These are phyloP conservation scores for Pleurotus cornucopiae DNA, from an alignment of 768 basidiomycete genomes.

Conservation along the genomic window DNA sequence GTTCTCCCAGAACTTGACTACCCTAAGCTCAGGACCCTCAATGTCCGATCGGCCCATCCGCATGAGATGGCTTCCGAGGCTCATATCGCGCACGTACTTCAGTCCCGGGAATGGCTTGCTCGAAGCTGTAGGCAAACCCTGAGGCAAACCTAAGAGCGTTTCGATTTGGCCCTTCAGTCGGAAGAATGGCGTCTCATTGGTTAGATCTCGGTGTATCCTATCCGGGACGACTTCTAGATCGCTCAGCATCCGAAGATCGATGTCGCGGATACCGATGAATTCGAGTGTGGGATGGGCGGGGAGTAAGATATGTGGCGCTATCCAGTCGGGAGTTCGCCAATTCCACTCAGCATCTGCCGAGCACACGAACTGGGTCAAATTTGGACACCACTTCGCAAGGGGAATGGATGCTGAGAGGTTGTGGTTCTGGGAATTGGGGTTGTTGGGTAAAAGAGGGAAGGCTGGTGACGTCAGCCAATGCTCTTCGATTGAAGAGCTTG, in stretches of 20 bases:
- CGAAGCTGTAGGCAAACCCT: not conserved
- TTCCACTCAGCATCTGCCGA: slow-evolving; percentile 80
- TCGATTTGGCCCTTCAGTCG: slow-evolving; percentile 62
- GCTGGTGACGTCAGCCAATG: slow-evolving; percentile 53
- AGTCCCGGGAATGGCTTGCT: slow-evolving; percentile 59
- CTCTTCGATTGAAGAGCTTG: slow-evolving; percentile 61
- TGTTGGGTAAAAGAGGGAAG: slow-evolving; percentile 30
- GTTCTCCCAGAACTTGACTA: slow-evolving; percentile 39
- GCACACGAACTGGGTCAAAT: slow-evolving; percentile 66
- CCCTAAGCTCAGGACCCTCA: slow-evolving; percentile 25
- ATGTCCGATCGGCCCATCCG: slow-evolving; percentile 26
- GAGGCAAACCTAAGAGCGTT: slow-evolving; percentile 38
- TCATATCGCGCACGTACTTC: slow-evolving; percentile 62
- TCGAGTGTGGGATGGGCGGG: slow-evolving; percentile 57
- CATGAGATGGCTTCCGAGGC: slow-evolving; percentile 52
- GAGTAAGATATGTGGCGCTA: slow-evolving; percentile 69
- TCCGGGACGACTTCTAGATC: slow-evolving; percentile 29
- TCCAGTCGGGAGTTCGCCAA: slow-evolving; percentile 77
- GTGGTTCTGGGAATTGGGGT: slow-evolving; percentile 24
- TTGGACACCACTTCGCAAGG: slow-evolving; percentile 67
- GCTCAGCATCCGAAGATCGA: slow-evolving; percentile 57
- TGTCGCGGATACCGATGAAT: slow-evolving; percentile 70
- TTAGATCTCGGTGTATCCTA: slow-evolving; percentile 21
- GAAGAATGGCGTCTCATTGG: slow-evolving; percentile 52
- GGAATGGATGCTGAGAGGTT: slow-evolving; percentile 29